A percentile compares a stretch with the other conserved stretches of the same genome.
Conservation (phyloP, 139 green algal genomes). For the Chlamydomonas sp. region DNA sequence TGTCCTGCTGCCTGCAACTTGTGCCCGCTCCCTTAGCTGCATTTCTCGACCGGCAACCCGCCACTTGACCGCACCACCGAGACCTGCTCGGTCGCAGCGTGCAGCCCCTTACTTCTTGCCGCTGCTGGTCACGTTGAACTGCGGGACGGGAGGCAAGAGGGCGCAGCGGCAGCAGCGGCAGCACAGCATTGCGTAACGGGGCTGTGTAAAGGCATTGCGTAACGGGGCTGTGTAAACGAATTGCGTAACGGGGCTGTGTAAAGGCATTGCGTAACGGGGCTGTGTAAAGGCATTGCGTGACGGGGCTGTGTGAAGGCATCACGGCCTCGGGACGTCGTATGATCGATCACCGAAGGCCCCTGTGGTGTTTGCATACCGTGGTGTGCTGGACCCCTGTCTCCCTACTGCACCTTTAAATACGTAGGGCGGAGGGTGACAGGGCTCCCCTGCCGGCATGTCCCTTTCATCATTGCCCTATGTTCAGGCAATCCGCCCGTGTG, state of each 20-base stretch:
- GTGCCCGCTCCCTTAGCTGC: too few relatives aligned
- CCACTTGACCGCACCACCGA: too few relatives aligned
- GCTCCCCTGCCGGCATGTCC: neutral
- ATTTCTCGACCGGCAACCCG: too few relatives aligned
- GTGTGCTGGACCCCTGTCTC: too few relatives aligned
- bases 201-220: neutral
- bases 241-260: neutral
- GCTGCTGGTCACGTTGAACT: conserved; percentile 57
- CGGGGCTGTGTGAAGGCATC: neutral
- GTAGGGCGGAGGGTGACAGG: too few relatives aligned
- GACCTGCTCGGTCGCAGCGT: too few relatives aligned
- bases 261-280: neutral
- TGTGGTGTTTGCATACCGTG: neutral
- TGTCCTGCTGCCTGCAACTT: too few relatives aligned
- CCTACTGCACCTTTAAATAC: too few relatives aligned
- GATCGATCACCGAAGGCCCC: neutral
- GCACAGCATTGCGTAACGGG: neutral
- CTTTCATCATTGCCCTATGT: neutral
- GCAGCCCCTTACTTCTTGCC: conserved; percentile 46
- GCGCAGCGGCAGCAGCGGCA: neutral
- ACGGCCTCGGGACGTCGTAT: neutral
- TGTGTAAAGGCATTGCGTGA: neutral
- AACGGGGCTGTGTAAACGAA: neutral
- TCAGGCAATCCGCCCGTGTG: neutral
- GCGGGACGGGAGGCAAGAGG: neutral